Evolutionary conservation across 2,329 filamentous ascomycete species (phyloP).

Genomic region (Daldinia eschscholtzii): DNA sequence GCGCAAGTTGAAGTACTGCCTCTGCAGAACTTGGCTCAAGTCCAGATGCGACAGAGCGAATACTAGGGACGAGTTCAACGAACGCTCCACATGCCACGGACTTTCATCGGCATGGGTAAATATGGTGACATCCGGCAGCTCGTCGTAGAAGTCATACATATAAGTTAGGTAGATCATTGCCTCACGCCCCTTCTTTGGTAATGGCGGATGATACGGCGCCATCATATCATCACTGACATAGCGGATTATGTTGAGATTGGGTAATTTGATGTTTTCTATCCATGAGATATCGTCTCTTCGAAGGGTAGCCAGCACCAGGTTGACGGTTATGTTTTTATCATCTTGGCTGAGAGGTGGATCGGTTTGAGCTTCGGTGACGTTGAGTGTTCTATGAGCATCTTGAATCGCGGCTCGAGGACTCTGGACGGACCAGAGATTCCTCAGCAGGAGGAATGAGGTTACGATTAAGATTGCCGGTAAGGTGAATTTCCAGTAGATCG

Average conservation of each 20-base stretch:
- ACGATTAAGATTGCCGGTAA: conserved; percentile 31
- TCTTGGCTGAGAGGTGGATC: conserved; percentile 9
- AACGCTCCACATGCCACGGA: conserved; percentile 54
- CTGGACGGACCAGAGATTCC: conserved; percentile 24
- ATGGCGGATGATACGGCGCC: conserved; percentile 62
- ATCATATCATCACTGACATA: conserved; percentile 65
- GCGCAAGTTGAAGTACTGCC: conserved; percentile 68
- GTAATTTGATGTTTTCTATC: conserved; percentile 49
- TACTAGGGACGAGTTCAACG: conserved; percentile 52
- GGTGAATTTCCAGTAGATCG: conserved; percentile 35
- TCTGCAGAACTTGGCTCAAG: conserved; percentile 56
- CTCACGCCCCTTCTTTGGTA: conserved; percentile 71
- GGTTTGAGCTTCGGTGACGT: conserved; percentile 32
- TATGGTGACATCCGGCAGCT: conserved; percentile 68
- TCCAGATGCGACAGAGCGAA: conserved; percentile 53
- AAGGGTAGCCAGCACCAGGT: conserved; percentile 51
- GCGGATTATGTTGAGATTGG: conserved; percentile 53
- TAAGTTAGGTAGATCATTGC: conserved; percentile 72
- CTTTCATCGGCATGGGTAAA: conserved; percentile 72
- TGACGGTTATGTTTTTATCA: conserved; percentile 43
- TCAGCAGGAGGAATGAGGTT: conserved; percentile 28
- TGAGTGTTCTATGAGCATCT: conserved; percentile 21
- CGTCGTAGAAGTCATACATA: conserved; percentile 72
- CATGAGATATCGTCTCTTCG: conserved; percentile 51
- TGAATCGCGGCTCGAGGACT: conserved; percentile 20